These are phyloP conservation scores for Aspergillus fumigatiaffinis DNA, from an alignment of 2,329 filamentous ascomycete genomes.

Conservation along the genomic window DNA sequence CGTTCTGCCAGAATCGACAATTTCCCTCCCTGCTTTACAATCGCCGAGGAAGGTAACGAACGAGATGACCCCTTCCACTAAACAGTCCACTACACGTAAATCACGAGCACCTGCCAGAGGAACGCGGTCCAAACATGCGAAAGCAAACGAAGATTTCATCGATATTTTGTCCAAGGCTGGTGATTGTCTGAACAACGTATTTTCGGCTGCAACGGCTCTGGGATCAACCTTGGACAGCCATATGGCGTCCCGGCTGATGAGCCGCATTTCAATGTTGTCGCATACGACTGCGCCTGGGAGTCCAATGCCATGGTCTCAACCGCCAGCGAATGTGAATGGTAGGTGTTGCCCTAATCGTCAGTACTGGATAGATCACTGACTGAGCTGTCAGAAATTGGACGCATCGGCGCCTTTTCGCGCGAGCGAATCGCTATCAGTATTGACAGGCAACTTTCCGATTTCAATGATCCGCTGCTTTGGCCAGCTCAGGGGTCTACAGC, in stretches of 20 bases:
- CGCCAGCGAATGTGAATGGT: conserved; percentile 39
- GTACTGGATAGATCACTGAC: conserved; percentile 11
- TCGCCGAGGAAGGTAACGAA: conserved; percentile 22
- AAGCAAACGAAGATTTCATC: conserved; percentile 33
- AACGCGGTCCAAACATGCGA: conserved; percentile 24
- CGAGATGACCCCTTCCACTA: conserved; percentile 36
- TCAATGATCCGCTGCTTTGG: conserved; percentile 49
- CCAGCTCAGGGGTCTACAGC: conserved; percentile 31
- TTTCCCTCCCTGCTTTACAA: conserved; percentile 73
- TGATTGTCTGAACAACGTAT: conserved; percentile 30
- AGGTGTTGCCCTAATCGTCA: conserved; percentile 6
- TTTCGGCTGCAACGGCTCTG: conserved; percentile 29
- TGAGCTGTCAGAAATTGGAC: conserved; percentile 32
- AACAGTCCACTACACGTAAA: conserved; percentile 21
- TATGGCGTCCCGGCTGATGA: conserved; percentile 35
- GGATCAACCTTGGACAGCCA: conserved; percentile 41
- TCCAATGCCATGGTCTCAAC: conserved; percentile 23
- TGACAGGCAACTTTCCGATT: conserved; percentile 44
- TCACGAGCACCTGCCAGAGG: conserved; percentile 25
- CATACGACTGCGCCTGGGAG: conserved; percentile 36
- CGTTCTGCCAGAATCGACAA: conserved; percentile 85
- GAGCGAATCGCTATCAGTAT: conserved; percentile 38
- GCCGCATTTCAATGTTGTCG: conserved; percentile 40
- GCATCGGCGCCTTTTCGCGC: conserved; percentile 38
- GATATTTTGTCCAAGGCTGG: conserved; percentile 35